Evolutionary conservation across 2,329 filamentous ascomycete species (phyloP), one percentile per base, ranked within the genome.

Genomic region (Leptographium flavum): DNA sequence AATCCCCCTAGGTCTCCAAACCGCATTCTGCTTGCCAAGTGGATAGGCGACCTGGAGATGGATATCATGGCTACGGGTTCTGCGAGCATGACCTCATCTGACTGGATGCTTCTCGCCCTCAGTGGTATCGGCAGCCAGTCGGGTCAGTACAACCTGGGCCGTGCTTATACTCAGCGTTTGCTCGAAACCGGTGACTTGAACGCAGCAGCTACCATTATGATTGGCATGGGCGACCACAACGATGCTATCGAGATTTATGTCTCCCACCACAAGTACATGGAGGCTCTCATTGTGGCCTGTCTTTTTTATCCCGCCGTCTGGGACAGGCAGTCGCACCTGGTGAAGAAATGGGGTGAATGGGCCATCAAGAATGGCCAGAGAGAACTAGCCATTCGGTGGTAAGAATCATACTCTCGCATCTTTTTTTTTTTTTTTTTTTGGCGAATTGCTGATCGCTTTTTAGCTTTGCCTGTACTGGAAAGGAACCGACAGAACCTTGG

Each of bases 241-340:
- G 90, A 98, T 59, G 92, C 92, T 1, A 88, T 98, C 48, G 92
- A 98, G 61, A 83, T 95, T 27, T 98, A 98, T 56, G 78, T 94
- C 28, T 94, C 88, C 11, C 87, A 92, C 52, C 87, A 82, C 60
- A 81, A 81, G 56, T 94, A 82, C 59, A 84, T 98, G 81, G 92
- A 98, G 63, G 90, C 92, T 2, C 71, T 96, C 28, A 74, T 98
- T 14, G 71, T 98, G 52, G 84, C 87, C 1, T 93, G 87, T 55
- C 69, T 95, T 13, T 74, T 83, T 23, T 87, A 82, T 55, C 87
- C 90, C 1, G 67, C 73, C 1, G 88, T 95, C 49, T 98, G 92
- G 92, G 83, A 92, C 56, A 77, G 90, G 28, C 87, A 94, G 60
- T 81, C 83, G 13, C 83, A 84, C 55, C 76, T 98, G 40, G 79